Evolutionary conservation across 495 filamentous ascomycete species (phyloP).

Genomic region (Cryomyces minteri): DNA sequence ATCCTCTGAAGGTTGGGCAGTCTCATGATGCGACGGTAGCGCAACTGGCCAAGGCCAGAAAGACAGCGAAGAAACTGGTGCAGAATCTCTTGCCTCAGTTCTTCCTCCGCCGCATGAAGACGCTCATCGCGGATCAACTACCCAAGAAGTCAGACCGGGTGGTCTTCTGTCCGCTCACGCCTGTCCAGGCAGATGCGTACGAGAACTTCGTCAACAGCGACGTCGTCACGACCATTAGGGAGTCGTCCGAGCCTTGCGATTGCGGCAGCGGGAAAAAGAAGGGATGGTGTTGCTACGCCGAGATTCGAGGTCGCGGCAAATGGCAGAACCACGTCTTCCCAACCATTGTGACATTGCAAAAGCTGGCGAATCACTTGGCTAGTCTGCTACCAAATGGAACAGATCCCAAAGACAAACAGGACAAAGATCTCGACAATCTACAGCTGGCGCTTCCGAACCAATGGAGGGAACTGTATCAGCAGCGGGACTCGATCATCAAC

Average conservation of each 20-base stretch:
- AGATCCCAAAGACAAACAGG: conserved; percentile 59
- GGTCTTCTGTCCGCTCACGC: conserved; percentile 84
- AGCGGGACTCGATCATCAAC: conserved; percentile 61
- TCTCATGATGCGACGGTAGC: conserved; percentile 78
- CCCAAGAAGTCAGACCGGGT: conserved; percentile 90
- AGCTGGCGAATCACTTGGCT: conserved; percentile 81
- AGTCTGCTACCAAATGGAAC: conserved; percentile 58
- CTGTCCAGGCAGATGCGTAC: conserved; percentile 70
- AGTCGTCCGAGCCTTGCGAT: conserved; percentile 44
- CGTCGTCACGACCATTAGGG: conserved; percentile 48
- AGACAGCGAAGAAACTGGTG: conserved; percentile 71
- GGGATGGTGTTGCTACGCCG: conserved; percentile 65
- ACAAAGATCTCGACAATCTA: conserved; percentile 60
- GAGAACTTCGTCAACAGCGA: conserved; percentile 60
- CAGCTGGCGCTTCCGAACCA: conserved; percentile 54
- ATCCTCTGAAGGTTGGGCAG: conserved; percentile 72
- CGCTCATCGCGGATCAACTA: conserved; percentile 81
- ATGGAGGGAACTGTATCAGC: conserved; percentile 60
- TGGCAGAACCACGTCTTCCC: conserved; percentile 82
- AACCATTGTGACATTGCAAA: conserved; percentile 61
- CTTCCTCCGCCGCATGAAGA: conserved; percentile 88
- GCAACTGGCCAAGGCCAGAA: conserved; percentile 64
- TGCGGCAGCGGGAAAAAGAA: conserved; percentile 52
- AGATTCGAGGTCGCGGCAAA: conserved; percentile 34
- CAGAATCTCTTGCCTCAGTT: conserved; percentile 79